phyloP scores from a whole-genome alignment of 2,329 filamentous ascomycete genomes.

The Xenoacremonium recifei region DNA sequence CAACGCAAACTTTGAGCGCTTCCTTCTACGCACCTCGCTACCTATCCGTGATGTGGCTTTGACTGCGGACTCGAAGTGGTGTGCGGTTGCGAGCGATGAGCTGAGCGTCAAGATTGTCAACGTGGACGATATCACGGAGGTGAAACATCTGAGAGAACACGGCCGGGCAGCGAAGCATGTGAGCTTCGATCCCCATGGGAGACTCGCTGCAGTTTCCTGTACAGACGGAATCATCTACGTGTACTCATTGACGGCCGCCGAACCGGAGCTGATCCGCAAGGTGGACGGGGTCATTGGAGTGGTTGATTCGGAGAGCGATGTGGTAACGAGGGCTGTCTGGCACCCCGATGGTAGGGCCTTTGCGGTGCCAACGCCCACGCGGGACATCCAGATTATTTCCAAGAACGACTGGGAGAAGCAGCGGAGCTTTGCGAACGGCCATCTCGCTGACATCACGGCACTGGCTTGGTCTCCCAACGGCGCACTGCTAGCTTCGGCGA shows the following conservation, averaged over 20 bases:
- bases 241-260: conserved; percentile 76
- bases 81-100: conserved; percentile 95
- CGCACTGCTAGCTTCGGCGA: conserved; percentile 73
- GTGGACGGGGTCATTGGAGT: conserved; percentile 82
- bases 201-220: conserved; percentile 75
- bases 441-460: conserved; percentile 81
- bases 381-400: conserved; percentile 86
- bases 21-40: conserved; percentile 79
- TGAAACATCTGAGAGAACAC: conserved; percentile 81
- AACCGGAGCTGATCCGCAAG: conserved; percentile 78
- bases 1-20: conserved; percentile 71
- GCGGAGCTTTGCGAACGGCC: conserved; percentile 72
- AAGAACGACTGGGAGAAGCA: conserved; percentile 87
- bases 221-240: conserved; percentile 88
- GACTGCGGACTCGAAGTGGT: conserved; percentile 80
- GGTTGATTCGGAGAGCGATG: conserved; percentile 70
- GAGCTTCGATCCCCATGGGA: conserved; percentile 79
- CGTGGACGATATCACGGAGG: conserved; percentile 71
- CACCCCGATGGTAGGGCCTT: conserved; percentile 94
- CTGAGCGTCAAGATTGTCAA: conserved; percentile 87
- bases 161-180: conserved; percentile 87
- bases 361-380: conserved; percentile 76
- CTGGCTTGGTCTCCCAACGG: conserved; percentile 94
- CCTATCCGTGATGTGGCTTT: conserved; percentile 84
- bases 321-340: conserved; percentile 76